Conservation (phyloP, 768 basidiomycete species). For the Pleurotus sapidus region DNA sequence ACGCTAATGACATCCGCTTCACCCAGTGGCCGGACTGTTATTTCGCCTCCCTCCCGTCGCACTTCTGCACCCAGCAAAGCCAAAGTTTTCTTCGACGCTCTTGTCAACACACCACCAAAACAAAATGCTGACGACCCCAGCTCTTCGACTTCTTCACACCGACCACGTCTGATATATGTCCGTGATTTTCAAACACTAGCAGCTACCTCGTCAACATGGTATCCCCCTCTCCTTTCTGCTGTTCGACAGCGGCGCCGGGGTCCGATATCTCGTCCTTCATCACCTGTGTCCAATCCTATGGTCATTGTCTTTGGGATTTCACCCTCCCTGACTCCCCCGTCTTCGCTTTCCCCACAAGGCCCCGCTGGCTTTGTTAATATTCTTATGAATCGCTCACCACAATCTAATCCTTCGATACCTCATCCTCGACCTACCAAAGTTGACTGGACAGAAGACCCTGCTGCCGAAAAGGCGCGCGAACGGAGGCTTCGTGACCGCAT, state of each 20-base stretch:
- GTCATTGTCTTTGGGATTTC: slow-evolving; percentile 88
- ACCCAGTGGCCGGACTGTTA: slow-evolving; percentile 34
- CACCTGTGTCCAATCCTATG: slow-evolving; percentile 66
- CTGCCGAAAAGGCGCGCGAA: slow-evolving; percentile 66
- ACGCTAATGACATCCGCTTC: slow-evolving; percentile 36
- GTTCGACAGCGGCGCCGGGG: slow-evolving; percentile 76
- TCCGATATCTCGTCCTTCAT: slow-evolving; percentile 53
- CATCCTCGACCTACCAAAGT: slow-evolving; percentile 33
- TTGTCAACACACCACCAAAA: slow-evolving; percentile 60
- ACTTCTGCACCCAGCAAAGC: slow-evolving; percentile 50
- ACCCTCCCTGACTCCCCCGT: slow-evolving; percentile 59
- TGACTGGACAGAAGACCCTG: slow-evolving; percentile 68
- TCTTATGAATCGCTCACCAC: slow-evolving; percentile 39
- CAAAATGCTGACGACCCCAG: slow-evolving; percentile 11
- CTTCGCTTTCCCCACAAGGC: slow-evolving; percentile 9
- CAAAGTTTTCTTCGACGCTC: slow-evolving; percentile 72
- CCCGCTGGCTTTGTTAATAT: slow-evolving; percentile 37
- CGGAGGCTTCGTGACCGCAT: slow-evolving; percentile 69
- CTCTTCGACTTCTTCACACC: slow-evolving; percentile 23
- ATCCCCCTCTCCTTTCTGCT: slow-evolving; percentile 72
- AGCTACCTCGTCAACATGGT: slow-evolving; percentile 73
- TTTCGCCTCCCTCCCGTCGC: slow-evolving; percentile 39
- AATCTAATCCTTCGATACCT: slow-evolving; percentile 26
- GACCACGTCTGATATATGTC: slow-evolving; percentile 79
- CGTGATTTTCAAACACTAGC: slow-evolving; percentile 81